Conservation (phyloP, 2,329 filamentous ascomycete genomes). For the Diaporthe sp. region DNA sequence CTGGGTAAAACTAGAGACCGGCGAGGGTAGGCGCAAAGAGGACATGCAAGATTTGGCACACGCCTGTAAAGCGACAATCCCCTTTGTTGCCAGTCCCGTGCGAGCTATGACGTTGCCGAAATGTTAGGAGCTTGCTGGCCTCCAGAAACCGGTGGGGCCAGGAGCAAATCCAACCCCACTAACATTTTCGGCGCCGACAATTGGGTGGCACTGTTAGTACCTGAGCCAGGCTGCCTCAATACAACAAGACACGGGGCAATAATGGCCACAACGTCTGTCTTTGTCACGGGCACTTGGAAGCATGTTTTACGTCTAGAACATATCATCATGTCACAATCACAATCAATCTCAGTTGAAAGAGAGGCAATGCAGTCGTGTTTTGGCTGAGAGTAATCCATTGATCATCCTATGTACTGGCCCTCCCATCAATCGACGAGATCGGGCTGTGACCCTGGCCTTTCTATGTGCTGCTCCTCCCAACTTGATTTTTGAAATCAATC, state of each 20-base stretch:
- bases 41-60: not conserved
- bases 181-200: not conserved
- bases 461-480: constrained; percentile 9
- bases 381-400: constrained; percentile 14
- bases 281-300: not conserved
- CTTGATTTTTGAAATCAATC: not conserved
- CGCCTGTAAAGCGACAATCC: not conserved
- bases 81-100: not conserved
- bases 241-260: not conserved
- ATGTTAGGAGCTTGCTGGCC: constrained; percentile 14
- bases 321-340: not conserved
- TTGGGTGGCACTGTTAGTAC: not conserved
- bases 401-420: constrained; percentile 26
- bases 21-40: not conserved
- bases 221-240: not conserved
- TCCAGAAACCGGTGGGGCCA: constrained; percentile 9
- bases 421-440: not conserved
- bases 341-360: not conserved
- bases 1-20: not conserved
- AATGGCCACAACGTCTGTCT: not conserved
- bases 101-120: constrained; percentile 26
- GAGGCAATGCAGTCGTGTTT: not conserved
- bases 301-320: too few species aligned
- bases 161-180: not conserved
- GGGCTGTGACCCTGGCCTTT: not conserved